Evolutionary conservation across 805 yeast species (phyloP).

Genomic region (Metschnikowia gruessii): DNA sequence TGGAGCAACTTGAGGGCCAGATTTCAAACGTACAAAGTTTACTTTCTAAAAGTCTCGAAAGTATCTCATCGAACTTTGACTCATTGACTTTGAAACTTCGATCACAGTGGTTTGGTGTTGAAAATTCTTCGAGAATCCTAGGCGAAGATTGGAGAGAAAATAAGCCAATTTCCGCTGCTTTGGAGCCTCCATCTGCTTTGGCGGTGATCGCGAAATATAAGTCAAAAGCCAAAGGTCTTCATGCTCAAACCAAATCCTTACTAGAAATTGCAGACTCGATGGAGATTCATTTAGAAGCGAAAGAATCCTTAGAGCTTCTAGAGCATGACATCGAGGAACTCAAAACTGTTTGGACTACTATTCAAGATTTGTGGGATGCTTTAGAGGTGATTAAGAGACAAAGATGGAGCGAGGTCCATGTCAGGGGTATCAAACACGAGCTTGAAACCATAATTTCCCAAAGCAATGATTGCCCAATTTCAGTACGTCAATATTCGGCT

Average conservation of each 20-base stretch:
- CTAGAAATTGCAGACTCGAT: constrained; percentile 24
- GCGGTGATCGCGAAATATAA: constrained; percentile 29
- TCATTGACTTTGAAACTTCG: constrained; percentile 41
- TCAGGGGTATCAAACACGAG: constrained; percentile 42
- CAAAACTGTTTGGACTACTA: constrained; percentile 59
- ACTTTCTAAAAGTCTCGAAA: constrained; percentile 29
- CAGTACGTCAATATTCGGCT: constrained; percentile 65
- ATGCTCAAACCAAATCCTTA: constrained; percentile 1
- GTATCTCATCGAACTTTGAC: constrained; percentile 44
- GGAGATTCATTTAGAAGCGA: constrained; percentile 31
- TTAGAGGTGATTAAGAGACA: constrained; percentile 41
- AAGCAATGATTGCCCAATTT: constrained; percentile 52
- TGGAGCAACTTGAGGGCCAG: constrained; percentile 60
- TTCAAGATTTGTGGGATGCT: constrained; percentile 49
- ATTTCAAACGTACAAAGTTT: constrained; percentile 41
- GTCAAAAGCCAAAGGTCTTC: constrained; percentile 25
- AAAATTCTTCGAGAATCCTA: constrained; percentile 29
- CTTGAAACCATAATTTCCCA: constrained; percentile 50
- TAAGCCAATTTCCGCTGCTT: constrained; percentile 45
- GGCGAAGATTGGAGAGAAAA: constrained; percentile 46
- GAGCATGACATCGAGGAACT: constrained; percentile 54
- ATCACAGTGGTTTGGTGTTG: constrained; percentile 37
- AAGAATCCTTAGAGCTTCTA: constrained; percentile 29
- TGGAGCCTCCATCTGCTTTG: constrained; percentile 46
- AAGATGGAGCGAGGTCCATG: constrained; percentile 50